A percentile compares a stretch with the other conserved stretches of the same genome.
Evolutionary conservation across 2,329 filamentous ascomycete genomes (phyloP).

Genomic region (Neonectria hederae): DNA sequence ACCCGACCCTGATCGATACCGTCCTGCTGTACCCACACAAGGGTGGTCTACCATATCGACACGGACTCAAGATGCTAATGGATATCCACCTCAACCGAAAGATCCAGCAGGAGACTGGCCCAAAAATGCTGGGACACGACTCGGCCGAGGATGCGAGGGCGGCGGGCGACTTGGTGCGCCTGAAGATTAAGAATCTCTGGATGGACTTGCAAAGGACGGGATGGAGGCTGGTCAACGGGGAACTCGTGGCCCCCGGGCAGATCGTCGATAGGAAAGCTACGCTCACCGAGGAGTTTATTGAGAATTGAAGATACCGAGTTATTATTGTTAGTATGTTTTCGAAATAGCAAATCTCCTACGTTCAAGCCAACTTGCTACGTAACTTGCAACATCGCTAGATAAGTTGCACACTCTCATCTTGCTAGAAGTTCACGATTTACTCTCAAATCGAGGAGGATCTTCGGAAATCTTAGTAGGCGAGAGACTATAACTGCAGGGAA

Average conservation of each 20-base stretch:
- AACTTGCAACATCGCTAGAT: background rate
- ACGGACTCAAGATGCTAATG: constrained; percentile 80
- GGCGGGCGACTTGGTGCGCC: constrained; percentile 84
- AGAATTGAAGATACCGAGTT: constrained; percentile 30
- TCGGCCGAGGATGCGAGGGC: constrained; percentile 90
- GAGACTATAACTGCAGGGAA: background rate
- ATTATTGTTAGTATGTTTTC: background rate
- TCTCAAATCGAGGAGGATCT: background rate
- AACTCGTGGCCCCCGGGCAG: constrained; percentile 52
- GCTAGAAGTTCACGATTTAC: background rate
- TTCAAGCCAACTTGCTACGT: background rate
- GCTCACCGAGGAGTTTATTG: constrained; percentile 53
- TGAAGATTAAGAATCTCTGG: constrained; percentile 77
- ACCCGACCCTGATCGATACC: constrained; percentile 87
- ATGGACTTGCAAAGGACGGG: constrained; percentile 70
- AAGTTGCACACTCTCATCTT: background rate
- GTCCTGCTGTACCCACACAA: constrained; percentile 84
- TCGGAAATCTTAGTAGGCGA: background rate
- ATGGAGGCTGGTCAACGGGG: constrained; percentile 68
- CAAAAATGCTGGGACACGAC: constrained; percentile 76
- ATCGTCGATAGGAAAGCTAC: constrained; percentile 33
- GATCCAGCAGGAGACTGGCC: constrained; percentile 76
- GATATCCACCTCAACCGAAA: constrained; percentile 74
- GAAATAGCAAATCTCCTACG: too few relatives aligned
- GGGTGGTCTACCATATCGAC: constrained; percentile 78